Conservation (phyloP, 768 basidiomycete species). For the Amanita subjunquillea region DNA sequence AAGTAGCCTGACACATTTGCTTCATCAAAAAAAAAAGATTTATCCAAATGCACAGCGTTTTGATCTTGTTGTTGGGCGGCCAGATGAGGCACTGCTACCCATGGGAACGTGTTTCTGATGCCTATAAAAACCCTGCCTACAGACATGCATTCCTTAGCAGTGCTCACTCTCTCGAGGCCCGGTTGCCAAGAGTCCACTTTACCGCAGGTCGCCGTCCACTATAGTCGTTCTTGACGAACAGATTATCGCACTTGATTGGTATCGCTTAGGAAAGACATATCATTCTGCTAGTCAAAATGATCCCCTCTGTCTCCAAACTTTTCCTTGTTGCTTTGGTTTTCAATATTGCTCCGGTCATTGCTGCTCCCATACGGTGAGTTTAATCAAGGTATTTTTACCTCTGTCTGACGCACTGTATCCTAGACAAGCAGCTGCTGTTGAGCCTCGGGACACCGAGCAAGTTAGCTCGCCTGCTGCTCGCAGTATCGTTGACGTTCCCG, state of each 20-base stretch:
- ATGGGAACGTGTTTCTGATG: background rate
- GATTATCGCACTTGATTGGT: conserved; percentile 6
- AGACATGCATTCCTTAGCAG: conserved; percentile 26
- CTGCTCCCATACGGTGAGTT: conserved; percentile 29
- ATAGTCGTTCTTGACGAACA: conserved; percentile 5
- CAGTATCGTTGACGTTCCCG: conserved; percentile 19
- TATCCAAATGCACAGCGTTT: background rate
- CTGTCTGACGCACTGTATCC: background rate
- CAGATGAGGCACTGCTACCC: background rate
- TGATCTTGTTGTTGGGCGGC: background rate
- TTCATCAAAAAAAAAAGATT: background rate
- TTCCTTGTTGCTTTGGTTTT: conserved; percentile 28
- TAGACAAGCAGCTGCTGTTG: conserved; percentile 19
- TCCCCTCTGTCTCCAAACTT: conserved; percentile 25
- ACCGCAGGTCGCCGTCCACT: conserved; percentile 27
- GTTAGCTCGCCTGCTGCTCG: conserved; percentile 13
- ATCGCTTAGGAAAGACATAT: conserved; percentile 14
- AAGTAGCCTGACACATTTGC: background rate
- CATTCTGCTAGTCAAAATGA: conserved; percentile 28
- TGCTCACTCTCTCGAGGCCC: conserved; percentile 34
- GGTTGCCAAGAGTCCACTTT: conserved; percentile 36
- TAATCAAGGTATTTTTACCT: background rate
- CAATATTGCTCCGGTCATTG: conserved; percentile 23
- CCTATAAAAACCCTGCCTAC: conserved; percentile 21
- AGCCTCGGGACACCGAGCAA: conserved; percentile 16